Conservation (phyloP, 345 rosid genomes). For the Eucalyptus cladocalyx region DNA sequence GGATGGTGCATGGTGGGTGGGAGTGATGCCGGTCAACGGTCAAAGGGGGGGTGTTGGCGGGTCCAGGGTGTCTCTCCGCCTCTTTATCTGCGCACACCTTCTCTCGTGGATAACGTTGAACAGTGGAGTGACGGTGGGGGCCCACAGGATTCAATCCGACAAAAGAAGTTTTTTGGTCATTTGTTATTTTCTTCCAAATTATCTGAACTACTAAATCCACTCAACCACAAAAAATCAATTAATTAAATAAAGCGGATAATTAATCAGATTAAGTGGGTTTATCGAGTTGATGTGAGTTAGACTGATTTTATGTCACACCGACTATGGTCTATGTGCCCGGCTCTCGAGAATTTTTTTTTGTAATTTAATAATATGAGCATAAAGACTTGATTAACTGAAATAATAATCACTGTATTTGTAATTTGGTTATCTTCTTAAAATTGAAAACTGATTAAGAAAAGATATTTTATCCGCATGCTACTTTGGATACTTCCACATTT, state of each 20-base stretch:
- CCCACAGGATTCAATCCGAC: background rate
- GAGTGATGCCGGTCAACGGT: conserved; percentile 37
- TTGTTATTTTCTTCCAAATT: background rate
- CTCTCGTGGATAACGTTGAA: background rate
- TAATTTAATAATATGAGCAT: background rate
- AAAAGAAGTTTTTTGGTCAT: background rate
- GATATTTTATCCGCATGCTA: background rate
- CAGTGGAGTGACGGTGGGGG: background rate
- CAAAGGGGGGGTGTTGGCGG: conserved; percentile 48
- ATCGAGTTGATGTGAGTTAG: background rate
- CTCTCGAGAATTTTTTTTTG: background rate
- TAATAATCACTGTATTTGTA: background rate
- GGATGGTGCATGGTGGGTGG: background rate
- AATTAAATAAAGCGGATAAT: background rate
- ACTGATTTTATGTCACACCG: background rate
- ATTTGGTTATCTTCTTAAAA: background rate
- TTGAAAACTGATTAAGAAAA: background rate
- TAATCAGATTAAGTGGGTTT: background rate
- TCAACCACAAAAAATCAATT: background rate
- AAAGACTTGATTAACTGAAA: background rate
- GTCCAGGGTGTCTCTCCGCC: conserved; percentile 42
- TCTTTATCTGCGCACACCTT: background rate
- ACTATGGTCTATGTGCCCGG: background rate
- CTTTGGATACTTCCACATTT: background rate
- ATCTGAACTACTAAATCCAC: background rate